These are phyloP conservation scores for Iris macrosiphon DNA, from an alignment of 106 monocot genomes.

Conservation along the genomic window DNA sequence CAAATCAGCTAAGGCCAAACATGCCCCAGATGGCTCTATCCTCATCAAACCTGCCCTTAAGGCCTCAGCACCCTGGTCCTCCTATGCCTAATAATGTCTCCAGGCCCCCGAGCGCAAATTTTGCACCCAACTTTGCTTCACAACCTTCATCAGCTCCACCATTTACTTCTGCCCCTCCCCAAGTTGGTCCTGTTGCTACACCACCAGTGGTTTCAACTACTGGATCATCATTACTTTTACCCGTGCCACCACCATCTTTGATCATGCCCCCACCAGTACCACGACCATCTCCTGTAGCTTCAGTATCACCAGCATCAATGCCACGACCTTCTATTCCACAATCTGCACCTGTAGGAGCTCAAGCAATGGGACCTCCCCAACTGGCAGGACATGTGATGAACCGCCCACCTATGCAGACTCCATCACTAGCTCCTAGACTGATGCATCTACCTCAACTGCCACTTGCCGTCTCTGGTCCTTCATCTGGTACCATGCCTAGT, in stretches of 20 bases:
- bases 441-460: conserved; percentile 17
- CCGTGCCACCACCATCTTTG: conserved; percentile 9
- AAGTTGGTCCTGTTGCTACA: conserved; percentile 5
- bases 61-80: conserved; percentile 7
- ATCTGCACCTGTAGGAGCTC: conserved; percentile 7
- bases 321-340: conserved; percentile 9
- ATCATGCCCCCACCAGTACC: conserved; percentile 6
- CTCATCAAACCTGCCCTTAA: conserved; percentile 1
- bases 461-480: conserved; percentile 11
- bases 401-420: conserved; percentile 9
- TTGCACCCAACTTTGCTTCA: conserved; percentile 3
- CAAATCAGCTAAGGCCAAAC: conserved; percentile 12
- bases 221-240: neutral
- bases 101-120: conserved; percentile 24
- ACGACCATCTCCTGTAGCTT: neutral
- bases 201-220: conserved; percentile 5
- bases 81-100: conserved; percentile 6
- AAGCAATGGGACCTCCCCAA: conserved; percentile 11
- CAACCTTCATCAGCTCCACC: conserved; percentile 2
- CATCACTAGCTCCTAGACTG: conserved; percentile 5
- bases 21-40: conserved; percentile 16
- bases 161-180: conserved; percentile 4
- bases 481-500: conserved; percentile 6
- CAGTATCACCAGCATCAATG: conserved; percentile 8
- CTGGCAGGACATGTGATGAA: conserved; percentile 4